Conservation (phyloP, 148 eudicot species). For the Silene conica region DNA sequence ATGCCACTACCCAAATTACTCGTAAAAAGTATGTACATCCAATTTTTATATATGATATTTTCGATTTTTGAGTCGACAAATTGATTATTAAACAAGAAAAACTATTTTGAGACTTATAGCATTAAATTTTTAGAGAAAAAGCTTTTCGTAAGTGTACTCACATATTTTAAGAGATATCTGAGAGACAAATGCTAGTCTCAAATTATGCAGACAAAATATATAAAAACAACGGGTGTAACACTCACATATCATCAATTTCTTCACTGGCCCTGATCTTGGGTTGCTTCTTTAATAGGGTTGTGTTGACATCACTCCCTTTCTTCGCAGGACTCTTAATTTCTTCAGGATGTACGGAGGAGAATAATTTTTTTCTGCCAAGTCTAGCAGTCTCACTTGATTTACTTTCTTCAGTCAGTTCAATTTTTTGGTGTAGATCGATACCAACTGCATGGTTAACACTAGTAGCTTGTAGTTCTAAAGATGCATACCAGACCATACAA, state of each 20-base stretch:
- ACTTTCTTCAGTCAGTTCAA: slow-evolving; percentile 32
- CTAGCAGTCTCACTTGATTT: slow-evolving; percentile 32
- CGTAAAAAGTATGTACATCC: too few relatives aligned
- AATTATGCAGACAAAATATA: not conserved
- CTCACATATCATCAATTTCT: slow-evolving; percentile 44
- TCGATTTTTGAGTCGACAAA: too few relatives aligned
- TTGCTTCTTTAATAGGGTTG: slow-evolving; percentile 31
- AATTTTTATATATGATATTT: too few relatives aligned
- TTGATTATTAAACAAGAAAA: too few relatives aligned
- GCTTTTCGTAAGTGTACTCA: not conserved
- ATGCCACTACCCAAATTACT: not conserved
- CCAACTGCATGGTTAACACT: slow-evolving; percentile 64
- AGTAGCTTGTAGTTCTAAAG: slow-evolving; percentile 5
- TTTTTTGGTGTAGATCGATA: slow-evolving; percentile 68
- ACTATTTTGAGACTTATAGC: not conserved
- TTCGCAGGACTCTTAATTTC: slow-evolving; percentile 33
- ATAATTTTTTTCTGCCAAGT: slow-evolving; percentile 33
- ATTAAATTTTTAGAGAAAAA: not conserved
- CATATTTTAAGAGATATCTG: not conserved
- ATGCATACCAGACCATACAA: not conserved
- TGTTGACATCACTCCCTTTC: slow-evolving; percentile 38
- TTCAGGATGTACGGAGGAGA: slow-evolving; percentile 34
- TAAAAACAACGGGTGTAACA: not conserved
- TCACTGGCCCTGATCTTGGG: slow-evolving; percentile 28
- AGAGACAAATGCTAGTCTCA: not conserved